A percentile compares a stretch with the other conserved stretches of the same genome.
phyloP scores from a whole-genome alignment of 1,284 basidiomycete species.

The Coriolopsis trogii region DNA sequence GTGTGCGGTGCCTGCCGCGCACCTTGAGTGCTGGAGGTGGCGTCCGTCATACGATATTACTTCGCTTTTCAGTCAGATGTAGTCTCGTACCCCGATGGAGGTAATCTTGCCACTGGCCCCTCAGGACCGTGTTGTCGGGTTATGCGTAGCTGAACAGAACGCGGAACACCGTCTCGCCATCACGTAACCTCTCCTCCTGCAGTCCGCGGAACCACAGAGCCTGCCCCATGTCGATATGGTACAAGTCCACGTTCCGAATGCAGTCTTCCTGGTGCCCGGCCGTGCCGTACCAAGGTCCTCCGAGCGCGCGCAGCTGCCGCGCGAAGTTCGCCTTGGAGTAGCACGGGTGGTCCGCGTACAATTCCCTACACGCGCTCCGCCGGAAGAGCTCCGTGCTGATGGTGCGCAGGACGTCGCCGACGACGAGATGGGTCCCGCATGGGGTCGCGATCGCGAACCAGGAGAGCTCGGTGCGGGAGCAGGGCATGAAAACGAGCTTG shows the following conservation, averaged over 20 bases:
- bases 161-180: slow-evolving; percentile 5
- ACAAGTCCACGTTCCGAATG: slow-evolving; percentile 10
- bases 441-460: background rate
- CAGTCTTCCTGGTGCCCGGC: background rate
- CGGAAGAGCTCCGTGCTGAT: slow-evolving; percentile 6
- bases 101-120: too few relatives aligned
- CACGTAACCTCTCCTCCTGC: slow-evolving; percentile 1
- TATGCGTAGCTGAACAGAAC: slow-evolving; percentile 7
- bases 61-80: too few relatives aligned
- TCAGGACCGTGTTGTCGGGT: too few relatives aligned
- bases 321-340: background rate
- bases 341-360: slow-evolving; percentile 8
- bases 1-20: too few relatives aligned
- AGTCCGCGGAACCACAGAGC: slow-evolving; percentile 5
- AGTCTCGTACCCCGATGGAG: too few relatives aligned
- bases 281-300: background rate
- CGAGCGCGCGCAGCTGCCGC: background rate
- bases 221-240: background rate
- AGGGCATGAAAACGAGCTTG: slow-evolving; percentile 5
- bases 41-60: too few relatives aligned
- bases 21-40: too few relatives aligned
- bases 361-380: slow-evolving; percentile 2
- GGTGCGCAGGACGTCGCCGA: slow-evolving; percentile 5
- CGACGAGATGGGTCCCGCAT: background rate
- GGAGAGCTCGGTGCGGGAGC: slow-evolving; percentile 5